Evolutionary conservation across 352 stramenopile genomes (phyloP).

Genomic region (Phytophthora cryptogea): DNA sequence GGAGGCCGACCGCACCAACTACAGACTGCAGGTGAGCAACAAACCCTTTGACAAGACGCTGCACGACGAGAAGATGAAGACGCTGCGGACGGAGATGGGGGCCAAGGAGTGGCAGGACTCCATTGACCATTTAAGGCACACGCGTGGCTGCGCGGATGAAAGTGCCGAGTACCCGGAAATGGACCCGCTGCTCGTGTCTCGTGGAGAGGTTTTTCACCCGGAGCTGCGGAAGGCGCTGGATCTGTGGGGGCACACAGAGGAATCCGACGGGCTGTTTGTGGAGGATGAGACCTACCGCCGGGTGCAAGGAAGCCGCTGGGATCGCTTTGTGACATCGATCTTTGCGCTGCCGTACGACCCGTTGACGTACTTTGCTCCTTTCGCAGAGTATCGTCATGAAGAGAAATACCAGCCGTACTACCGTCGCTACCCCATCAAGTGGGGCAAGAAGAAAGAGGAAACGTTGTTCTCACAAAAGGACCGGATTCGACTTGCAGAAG

Average conservation of each 20-base stretch:
- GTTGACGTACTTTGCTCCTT: conserved; percentile 81
- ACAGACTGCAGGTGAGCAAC: conserved; percentile 77
- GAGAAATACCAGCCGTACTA: conserved; percentile 80
- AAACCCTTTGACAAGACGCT: conserved; percentile 62
- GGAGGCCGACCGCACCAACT: conserved; percentile 74
- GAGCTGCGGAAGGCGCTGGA: conserved; percentile 55
- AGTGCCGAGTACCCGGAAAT: conserved; percentile 60
- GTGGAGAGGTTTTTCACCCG: conserved; percentile 68
- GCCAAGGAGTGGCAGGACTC: conserved; percentile 52
- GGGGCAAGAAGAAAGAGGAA: conserved; percentile 68
- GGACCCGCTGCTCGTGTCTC: conserved; percentile 70
- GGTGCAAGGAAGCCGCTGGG: conserved; percentile 22
- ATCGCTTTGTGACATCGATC: conserved; percentile 58
- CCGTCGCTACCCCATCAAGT: conserved; percentile 77
- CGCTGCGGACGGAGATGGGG: conserved; percentile 56
- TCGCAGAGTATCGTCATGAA: conserved; percentile 78
- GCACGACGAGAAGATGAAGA: conserved; percentile 58
- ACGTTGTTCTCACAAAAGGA: conserved; percentile 85
- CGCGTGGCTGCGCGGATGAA: conserved; percentile 42
- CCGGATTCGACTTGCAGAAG: conserved; percentile 67
- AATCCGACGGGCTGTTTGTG: conserved; percentile 65
- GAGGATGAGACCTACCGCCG: conserved; percentile 49
- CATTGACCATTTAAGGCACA: conserved; percentile 60
- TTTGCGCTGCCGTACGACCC: conserved; percentile 74
- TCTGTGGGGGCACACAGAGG: conserved; percentile 77